Base-by-base conservation (phyloP, 129 eudicot species). In the Pseudognaphalium luteoalbum region DNA sequence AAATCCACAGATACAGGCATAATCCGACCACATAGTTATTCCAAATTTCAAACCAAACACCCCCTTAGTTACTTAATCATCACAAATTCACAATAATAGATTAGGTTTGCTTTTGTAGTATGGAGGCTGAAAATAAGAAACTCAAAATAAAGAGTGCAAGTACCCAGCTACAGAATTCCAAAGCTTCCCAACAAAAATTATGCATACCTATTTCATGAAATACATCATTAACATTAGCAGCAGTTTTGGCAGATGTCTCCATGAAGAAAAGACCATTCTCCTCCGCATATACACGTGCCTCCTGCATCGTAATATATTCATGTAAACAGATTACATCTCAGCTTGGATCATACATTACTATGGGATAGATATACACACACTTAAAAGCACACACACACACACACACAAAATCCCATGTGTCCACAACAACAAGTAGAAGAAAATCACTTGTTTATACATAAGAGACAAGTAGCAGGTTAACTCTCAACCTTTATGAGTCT, bases 191-290 rank as follows among this genome's bases (percentile, higher is more conserved):
- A 28, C 17, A 6, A 66, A 41, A 51, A 7, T 25, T 7, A 47
- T 37, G 78, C 85, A 32, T 59, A 93, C 98, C 98, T 81, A 91
- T 93, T 83, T 93, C 98, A 73, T 90, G 82, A 78, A 93, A 93
- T 42, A 88, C 80, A 28, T 91, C 98, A 79, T 93, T 87, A 50
- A 93, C 98, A 82, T 93, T 93, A 28, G 77, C 86, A 57, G 98
- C 96, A 58, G 98, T 90, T 83, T 93, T 93, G 35, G 98, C 98
- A 73, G 98, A 93, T 66, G 98, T 93, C 83, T 93, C 97, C 89
- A 88, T 76, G 84, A 91, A 87, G 81, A 93, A 93, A 54, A 93
- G 96, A 58, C 90, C 96, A 79, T 93, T 93, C 71, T 88, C 98
- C 60, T 91, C 97, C 0, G 98, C 97, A 83, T 93, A 93, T 22